A percentile compares a stretch with the other conserved stretches of the same genome.
These are phyloP conservation scores for Lotmaria passim DNA, from an alignment of 208 protist genomes.

Conservation along the genomic window DNA sequence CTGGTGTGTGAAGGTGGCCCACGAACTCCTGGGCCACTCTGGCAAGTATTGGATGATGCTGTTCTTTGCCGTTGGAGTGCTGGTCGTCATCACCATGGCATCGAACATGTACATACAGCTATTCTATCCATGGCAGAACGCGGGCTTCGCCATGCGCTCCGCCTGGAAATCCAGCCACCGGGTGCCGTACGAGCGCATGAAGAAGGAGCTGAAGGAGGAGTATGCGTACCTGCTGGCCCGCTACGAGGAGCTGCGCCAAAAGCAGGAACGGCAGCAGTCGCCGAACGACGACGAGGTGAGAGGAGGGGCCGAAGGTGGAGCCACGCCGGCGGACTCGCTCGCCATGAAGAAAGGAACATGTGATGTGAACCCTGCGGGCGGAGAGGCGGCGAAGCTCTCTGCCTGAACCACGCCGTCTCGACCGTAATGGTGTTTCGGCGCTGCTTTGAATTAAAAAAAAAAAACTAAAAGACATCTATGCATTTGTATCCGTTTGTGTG, in stretches of 20 bases:
- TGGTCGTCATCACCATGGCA: conserved; percentile 58
- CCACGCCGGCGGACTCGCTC: not conserved
- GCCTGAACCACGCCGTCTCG: not conserved
- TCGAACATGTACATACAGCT: conserved; percentile 67
- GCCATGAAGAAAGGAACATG: not conserved
- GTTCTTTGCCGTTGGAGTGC: conserved; percentile 55
- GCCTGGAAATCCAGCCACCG: conserved; percentile 49
- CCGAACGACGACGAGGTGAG: not conserved
- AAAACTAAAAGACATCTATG: too few relatives aligned
- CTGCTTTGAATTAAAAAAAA: too few relatives aligned
- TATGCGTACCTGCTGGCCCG: conserved; percentile 31
- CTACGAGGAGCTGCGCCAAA: conserved; percentile 18
- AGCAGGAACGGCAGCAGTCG: conserved; percentile 17
- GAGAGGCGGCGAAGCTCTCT: conserved; percentile 5
- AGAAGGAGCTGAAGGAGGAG: conserved; percentile 31
- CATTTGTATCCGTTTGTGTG: too few relatives aligned
- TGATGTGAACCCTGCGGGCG: not conserved
- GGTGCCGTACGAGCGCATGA: conserved; percentile 36
- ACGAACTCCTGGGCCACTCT: conserved; percentile 50
- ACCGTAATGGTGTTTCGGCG: too few relatives aligned
- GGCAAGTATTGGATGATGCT: conserved; percentile 67
- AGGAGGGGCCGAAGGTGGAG: not conserved
- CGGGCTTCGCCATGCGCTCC: conserved; percentile 53
- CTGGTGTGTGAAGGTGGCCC: conserved; percentile 55
- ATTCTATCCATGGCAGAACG: conserved; percentile 69